Conservation (phyloP, 2,329 filamentous ascomycete species). For the Thermothelomyces thermophilus region DNA sequence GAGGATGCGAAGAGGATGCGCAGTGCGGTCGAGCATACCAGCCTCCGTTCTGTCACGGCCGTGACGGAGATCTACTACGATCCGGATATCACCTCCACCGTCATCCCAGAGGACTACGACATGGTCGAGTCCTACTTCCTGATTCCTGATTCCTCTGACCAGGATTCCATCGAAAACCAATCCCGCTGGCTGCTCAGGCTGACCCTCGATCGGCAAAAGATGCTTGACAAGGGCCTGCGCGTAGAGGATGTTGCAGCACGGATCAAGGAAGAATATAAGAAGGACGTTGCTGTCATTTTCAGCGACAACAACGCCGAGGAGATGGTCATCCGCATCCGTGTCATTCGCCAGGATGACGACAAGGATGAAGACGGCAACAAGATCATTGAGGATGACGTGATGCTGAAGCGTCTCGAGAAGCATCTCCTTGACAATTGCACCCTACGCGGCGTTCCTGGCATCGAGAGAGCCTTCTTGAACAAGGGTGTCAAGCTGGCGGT, state of each 20-base stretch:
- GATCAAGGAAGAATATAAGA: slow-evolving; percentile 83
- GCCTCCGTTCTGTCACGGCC: slow-evolving; percentile 81
- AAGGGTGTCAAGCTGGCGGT: slow-evolving; percentile 65
- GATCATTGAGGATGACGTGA: slow-evolving; percentile 75
- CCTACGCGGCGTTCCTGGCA: slow-evolving; percentile 80
- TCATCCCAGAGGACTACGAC: slow-evolving; percentile 79
- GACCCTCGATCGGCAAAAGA: slow-evolving; percentile 83
- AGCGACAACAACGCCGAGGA: slow-evolving; percentile 97
- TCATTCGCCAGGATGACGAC: slow-evolving; percentile 62
- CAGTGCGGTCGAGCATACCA: slow-evolving; percentile 90
- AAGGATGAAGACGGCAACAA: slow-evolving; percentile 62
- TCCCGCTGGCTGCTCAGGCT: slow-evolving; percentile 95
- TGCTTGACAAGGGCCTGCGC: slow-evolving; percentile 87
- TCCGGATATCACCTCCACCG: slow-evolving; percentile 77
- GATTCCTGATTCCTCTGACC: slow-evolving; percentile 75
- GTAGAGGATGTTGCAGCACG: slow-evolving; percentile 85
- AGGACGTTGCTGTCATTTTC: slow-evolving; percentile 86
- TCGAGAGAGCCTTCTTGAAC: slow-evolving; percentile 90
- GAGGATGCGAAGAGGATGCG: slow-evolving; percentile 79
- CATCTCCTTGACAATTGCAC: slow-evolving; percentile 88
- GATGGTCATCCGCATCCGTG: slow-evolving; percentile 87
- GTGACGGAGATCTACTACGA: slow-evolving; percentile 97
- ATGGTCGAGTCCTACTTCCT: slow-evolving; percentile 98
- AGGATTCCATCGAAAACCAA: slow-evolving; percentile 60
- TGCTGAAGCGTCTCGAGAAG: slow-evolving; percentile 84